phyloP scores from a whole-genome alignment of 1,139 yeast species.

The Yamadazyma diddensiae region DNA sequence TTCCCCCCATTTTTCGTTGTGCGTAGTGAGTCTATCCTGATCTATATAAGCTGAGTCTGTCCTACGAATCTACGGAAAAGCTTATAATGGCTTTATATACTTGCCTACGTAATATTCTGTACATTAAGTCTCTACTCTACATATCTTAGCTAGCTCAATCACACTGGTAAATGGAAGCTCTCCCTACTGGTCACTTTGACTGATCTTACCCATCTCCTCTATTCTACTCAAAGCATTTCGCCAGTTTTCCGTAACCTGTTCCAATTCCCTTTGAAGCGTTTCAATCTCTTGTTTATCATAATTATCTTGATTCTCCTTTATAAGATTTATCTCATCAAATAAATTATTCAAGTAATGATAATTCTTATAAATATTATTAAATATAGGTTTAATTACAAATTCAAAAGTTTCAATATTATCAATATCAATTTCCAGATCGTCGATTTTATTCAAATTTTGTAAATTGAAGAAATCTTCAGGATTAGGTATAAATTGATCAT shows the following conservation, averaged over 20 bases:
- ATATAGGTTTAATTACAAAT: constrained; percentile 32
- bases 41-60: no score
- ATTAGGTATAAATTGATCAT: constrained; percentile 23
- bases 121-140: no score
- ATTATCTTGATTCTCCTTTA: constrained; percentile 3
- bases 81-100: no score
- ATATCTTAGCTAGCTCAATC: no score
- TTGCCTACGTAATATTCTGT: no score
- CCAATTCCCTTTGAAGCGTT: constrained; percentile 35
- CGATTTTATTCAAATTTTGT: constrained; percentile 14
- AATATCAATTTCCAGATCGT: constrained; percentile 16
- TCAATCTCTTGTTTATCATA: constrained; percentile 10
- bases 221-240: constrained; percentile 38
- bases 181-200: no score
- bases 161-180: no score
- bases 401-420: constrained; percentile 41
- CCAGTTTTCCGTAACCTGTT: constrained; percentile 37
- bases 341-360: constrained; percentile 28
- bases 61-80: no score
- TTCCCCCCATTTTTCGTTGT: no score
- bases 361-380: constrained; percentile 27
- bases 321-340: constrained; percentile 11
- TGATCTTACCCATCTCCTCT: not conserved
- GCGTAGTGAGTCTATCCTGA: no score
- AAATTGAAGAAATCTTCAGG: constrained; percentile 37